These are phyloP conservation scores for Penicillium robsamsonii DNA, from an alignment of 495 filamentous ascomycete species.

Conservation along the genomic window DNA sequence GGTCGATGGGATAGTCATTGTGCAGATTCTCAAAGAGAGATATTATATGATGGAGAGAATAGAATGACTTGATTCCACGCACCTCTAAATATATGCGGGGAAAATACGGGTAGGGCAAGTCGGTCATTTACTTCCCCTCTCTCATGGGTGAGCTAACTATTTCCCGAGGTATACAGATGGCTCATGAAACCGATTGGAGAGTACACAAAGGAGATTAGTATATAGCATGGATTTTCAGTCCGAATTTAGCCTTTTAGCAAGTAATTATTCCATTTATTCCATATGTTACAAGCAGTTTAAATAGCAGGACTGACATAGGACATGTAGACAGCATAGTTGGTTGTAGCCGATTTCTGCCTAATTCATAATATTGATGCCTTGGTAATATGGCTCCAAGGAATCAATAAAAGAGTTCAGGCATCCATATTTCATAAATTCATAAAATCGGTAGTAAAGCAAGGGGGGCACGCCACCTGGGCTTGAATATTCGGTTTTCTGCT, in stretches of 20 bases:
- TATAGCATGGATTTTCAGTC: not conserved
- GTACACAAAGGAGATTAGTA: not conserved
- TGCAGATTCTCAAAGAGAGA: not conserved
- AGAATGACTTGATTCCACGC: not conserved
- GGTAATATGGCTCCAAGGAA: not conserved
- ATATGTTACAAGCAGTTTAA: not conserved
- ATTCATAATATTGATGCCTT: not conserved
- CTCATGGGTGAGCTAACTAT: not conserved
- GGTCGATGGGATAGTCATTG: not conserved
- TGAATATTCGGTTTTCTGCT: not conserved
- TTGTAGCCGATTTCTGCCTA: not conserved
- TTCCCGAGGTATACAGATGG: slow-evolving; percentile 3
- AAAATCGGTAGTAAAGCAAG: not conserved
- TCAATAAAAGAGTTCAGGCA: not conserved
- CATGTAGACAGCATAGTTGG: not conserved
- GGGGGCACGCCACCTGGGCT: not conserved
- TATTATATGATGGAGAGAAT: not conserved
- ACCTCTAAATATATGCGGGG: slow-evolving; percentile 4
- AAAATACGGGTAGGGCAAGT: not conserved
- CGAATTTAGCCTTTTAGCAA: not conserved
- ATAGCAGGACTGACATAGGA: not conserved
- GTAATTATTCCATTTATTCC: not conserved
- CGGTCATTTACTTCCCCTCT: slow-evolving; percentile 4
- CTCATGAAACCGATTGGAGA: not conserved
- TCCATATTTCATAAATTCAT: slow-evolving; percentile 1